Evolutionary conservation across 345 rosid species (phyloP).

Genomic region (Eucalyptus pumila): DNA sequence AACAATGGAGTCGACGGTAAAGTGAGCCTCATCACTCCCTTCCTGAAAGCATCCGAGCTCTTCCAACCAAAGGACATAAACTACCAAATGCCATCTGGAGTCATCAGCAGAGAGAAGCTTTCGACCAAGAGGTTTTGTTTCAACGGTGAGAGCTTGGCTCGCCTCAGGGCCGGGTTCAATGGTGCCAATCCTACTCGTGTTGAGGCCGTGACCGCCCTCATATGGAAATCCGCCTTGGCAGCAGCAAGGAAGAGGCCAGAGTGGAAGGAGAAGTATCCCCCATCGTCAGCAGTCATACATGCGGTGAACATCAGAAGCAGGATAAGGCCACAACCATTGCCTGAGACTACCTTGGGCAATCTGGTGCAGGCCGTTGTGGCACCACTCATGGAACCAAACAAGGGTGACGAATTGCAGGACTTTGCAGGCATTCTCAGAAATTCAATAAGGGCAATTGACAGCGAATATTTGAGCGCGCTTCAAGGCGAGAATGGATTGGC

Average conservation of each 20-base stretch:
- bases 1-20: background rate
- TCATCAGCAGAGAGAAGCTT: background rate
- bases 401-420: background rate
- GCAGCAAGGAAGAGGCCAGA: background rate
- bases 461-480: background rate
- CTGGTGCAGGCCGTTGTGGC: background rate
- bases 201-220: background rate
- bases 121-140: background rate
- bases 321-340: slow-evolving; percentile 2
- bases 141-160: background rate
- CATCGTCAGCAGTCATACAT: background rate
- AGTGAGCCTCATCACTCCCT: background rate
- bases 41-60: background rate
- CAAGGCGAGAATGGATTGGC: background rate
- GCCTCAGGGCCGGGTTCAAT: background rate
- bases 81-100: background rate
- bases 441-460: background rate
- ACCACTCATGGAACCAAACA: background rate
- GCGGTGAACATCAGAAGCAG: slow-evolving; percentile 1
- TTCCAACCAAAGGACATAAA: background rate
- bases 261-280: background rate
- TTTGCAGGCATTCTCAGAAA: background rate
- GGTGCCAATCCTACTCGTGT: background rate
- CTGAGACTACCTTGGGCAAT: background rate
- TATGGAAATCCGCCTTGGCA: background rate